Base-by-base conservation (phyloP, 1,284 basidiomycete genomes). In the Cutaneotrichosporon sp. region DNA sequence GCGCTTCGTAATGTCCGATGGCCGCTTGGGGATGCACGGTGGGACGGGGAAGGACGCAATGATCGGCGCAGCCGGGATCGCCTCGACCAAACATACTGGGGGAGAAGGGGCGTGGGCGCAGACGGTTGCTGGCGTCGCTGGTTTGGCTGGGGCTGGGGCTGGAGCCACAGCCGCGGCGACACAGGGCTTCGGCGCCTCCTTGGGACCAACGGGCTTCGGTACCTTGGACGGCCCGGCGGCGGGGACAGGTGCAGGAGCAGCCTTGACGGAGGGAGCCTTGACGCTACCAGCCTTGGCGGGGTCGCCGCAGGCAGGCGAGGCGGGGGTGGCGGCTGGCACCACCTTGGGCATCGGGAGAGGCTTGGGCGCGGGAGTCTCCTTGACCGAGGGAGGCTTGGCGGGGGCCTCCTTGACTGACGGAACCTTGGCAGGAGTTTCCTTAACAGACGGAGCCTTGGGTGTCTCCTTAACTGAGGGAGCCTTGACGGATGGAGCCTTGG, bases 1-100 rank as follows among this genome's bases (percentile, higher is more conserved):
- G 38, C 38, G 56, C 38, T 57, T 52, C 8, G 51, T 52, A 4
- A 52, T 46, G 42, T 46, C 42, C 42, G 42, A 46, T 8, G 42
- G 18, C 4, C 42, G 42, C 42, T 16, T 42, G 42, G n/a, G 42
- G 34, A 9, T 36, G 34, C 2, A 36, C 11, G 34, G 34, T 2
- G 42, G 42, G 16, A 18, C 42, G 42, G 18, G 42, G 42, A n/a
- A 46, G 42, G 42, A 18, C 18, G 42, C 18, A 9, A 46, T 9
- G 18, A 46, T 18, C 3, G 42, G 42, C 18, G 42, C 42, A 5
- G 18, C 0, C 7, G 34, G 31, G 1, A 18, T n/a, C 22, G 26
- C 30, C 21, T 57, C 22, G 40, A 30, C 38, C 21, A 31, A 0
- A 13, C 34, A 26, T 13, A 18, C n/a, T 5, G 18, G 36, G 55